Base-by-base conservation (phyloP, 768 basidiomycete species). In the Suillus variegatus region DNA sequence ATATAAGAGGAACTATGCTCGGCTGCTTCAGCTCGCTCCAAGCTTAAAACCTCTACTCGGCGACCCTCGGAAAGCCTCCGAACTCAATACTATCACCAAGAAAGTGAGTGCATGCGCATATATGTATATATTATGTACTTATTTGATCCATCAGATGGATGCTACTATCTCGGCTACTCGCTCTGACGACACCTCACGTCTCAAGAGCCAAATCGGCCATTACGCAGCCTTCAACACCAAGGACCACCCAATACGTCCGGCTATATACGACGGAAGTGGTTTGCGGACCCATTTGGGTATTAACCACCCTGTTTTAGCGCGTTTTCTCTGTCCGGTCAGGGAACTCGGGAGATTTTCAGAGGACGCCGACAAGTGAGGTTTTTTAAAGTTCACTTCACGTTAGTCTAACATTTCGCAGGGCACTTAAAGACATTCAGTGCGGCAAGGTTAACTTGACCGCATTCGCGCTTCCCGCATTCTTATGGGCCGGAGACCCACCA, bases 161-260 rank as follows among this genome's bases (percentile, higher is more conserved):
- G n/a, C 32, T 14, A 13, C 35, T 22, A 55, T 63, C 52, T 41
- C 28, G 14, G 52, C 62, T 18, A 60, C 64, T 46, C 32, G 20
- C 32, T 57, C 55, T n/a, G 55, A 64, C 1, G 56, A 60, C 36
- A 28, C 41, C 1, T 58, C 55, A 28, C n/a, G 46, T 8, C 43
- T 64, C 2, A 57, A 57, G 44, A 32, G 46, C 5, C 41, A 40
- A 20, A 60, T 64, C 2, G 64, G 36, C 25, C 40, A 44, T 41
- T 64, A 60, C 9, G 64, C 64, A 36, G 56, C 41, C 55, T 46
- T 32, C 13, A 38, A 64, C 32, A 41, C 57, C 12, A 36, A n/a
- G 18, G 60, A 61, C 6, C 28, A 60, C 6, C 18, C 57, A 10
- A 60, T 60, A 35, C 12, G 6, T 28, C 64, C 58, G 12, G 57